phyloP scores from a whole-genome alignment of 148 eudicot species.

The Rhododendron simsii region DNA sequence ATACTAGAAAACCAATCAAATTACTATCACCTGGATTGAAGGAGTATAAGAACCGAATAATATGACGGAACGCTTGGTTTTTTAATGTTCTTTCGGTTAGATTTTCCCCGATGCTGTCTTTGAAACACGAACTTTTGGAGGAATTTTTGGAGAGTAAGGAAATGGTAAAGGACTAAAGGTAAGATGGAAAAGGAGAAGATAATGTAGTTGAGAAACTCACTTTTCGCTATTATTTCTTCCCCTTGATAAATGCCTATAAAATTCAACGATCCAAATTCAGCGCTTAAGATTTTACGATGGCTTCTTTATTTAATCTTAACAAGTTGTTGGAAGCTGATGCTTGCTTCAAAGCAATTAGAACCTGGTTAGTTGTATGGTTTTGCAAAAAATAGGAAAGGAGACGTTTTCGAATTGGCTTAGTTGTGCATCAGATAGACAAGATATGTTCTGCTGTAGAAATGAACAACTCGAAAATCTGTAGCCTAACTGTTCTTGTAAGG shows the following conservation, averaged over 20 bases:
- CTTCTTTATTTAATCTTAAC: not conserved
- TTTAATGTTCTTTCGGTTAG: not conserved
- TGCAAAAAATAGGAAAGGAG: not conserved
- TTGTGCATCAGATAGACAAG: not conserved
- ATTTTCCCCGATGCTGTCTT: not conserved
- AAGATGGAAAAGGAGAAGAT: not conserved
- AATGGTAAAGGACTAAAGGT: not conserved
- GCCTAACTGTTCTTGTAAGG: not conserved
- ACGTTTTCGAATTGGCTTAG: not conserved
- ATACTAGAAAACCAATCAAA: not conserved
- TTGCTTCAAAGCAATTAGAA: not conserved
- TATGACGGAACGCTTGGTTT: not conserved
- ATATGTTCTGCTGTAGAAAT: not conserved
- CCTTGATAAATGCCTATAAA: not conserved
- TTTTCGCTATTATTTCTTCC: not conserved
- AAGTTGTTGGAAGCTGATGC: not conserved
- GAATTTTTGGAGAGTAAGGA: not conserved
- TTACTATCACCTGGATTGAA: not conserved
- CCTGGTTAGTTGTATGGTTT: not conserved
- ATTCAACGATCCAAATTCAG: not conserved
- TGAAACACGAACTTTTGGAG: no score
- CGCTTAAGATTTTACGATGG: not conserved
- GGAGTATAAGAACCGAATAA: not conserved
- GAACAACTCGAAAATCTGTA: not conserved
- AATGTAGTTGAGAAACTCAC: not conserved